Conservation (phyloP, 441 rosid species). For the Cnidoscolus chayamansa region DNA sequence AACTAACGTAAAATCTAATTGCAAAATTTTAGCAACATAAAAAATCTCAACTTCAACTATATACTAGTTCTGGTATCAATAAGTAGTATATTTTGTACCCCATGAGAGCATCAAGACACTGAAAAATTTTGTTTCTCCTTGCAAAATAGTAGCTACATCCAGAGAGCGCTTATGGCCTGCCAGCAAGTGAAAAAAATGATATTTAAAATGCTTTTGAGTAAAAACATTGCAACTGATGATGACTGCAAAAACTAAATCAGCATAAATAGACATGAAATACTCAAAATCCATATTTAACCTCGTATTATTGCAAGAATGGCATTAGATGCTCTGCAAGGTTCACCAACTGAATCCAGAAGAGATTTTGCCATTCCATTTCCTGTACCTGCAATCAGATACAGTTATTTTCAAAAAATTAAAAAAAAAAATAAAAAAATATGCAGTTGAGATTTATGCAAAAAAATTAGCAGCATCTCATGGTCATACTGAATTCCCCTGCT, state of each 20-base stretch:
- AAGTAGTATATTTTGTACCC: constrained; percentile 47
- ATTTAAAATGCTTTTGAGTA: constrained; percentile 9
- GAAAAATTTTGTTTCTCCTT: constrained; percentile 61
- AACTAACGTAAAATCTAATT: constrained; percentile 8
- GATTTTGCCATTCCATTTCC: constrained; percentile 94
- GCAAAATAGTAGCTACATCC: constrained; percentile 80
- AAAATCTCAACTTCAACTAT: constrained; percentile 1
- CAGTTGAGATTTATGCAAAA: background rate
- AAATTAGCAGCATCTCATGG: background rate
- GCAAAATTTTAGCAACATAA: background rate
- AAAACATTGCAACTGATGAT: background rate
- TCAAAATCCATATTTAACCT: constrained; percentile 43
- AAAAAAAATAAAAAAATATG: background rate
- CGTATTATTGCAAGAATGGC: constrained; percentile 73
- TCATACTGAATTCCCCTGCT: background rate
- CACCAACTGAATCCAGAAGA: constrained; percentile 64
- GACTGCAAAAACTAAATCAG: constrained; percentile 18
- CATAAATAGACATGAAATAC: constrained; percentile 9
- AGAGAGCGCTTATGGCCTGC: constrained; percentile 64
- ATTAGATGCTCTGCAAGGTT: constrained; percentile 56
- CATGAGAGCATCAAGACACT: constrained; percentile 94
- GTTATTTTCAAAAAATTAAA: constrained; percentile 10
- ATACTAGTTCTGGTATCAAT: background rate
- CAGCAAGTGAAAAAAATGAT: constrained; percentile 17
- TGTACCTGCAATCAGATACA: constrained; percentile 56